Evolutionary conservation across 805 yeast species (phyloP), one percentile per base, ranked within the genome.

Genomic region (Ogataea chonburiensis): DNA sequence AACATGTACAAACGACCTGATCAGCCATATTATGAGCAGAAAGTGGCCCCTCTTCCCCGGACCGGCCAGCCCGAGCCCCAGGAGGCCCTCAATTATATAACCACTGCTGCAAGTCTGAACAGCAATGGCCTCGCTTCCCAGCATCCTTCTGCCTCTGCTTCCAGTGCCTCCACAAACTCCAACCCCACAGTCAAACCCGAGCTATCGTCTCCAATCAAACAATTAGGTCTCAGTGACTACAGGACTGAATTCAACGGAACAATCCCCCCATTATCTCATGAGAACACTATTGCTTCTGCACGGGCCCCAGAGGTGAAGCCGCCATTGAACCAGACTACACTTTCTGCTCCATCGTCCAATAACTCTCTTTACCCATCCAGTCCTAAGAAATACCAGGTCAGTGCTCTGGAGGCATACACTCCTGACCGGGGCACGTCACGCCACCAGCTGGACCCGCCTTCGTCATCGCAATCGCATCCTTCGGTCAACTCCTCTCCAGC

Each of bases 401-500:
- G 70, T 19, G 73, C 79, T n/a, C 56, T 75, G 45, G 84, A 78
- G 47, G 80, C 82, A 4, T 75, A 74, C 46, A 78, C 86, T 0
- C 84, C 84, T 3, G 84, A 77, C 43, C 56, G 84, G 24, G 81
- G 81, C 8, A 43, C 55, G 7, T 47, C 53, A 10, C 48, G 57
- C 28, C 53, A 52, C 7, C 48, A 46, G 29, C 24, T 53, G 22
- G 60, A 54, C 23, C 49, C 53, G 9, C 56, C 56, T 13, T 49
- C 53, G 12, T 54, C 57, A 6, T 42, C 53, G 36, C 68, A 56
- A 53, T 65, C 63, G 26, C 57, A 56, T 66, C 59, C 60, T 65
- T 63, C 75, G 61, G 64, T 54, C 5, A 71, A 65, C 31, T 75
- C 82, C 19, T 86, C 95, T 1, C 98, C 98, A 1, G 96, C 95